Percentiles rank a stretch among this genome's conserved stretches.
Evolutionary conservation across 306 rosid species (phyloP).

Genomic region (Ochetophila trinervis): DNA sequence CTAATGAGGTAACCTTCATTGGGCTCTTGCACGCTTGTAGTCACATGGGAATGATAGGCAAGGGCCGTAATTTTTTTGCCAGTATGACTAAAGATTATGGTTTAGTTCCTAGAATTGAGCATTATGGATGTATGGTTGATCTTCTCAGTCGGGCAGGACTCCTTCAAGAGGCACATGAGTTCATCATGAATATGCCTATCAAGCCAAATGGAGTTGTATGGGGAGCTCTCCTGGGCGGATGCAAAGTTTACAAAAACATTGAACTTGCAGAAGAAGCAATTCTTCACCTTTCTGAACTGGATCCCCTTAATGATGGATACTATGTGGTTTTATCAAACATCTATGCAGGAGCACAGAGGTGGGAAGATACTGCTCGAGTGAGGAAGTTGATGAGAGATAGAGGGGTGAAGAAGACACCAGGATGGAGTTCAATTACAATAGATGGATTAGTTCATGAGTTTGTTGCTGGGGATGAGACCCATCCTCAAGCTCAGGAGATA

Average conservation of each 20-base stretch:
- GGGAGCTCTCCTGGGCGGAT: constrained; percentile 57
- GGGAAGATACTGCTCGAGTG: constrained; percentile 36
- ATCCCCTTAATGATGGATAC: constrained; percentile 49
- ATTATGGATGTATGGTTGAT: constrained; percentile 61
- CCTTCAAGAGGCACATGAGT: constrained; percentile 47
- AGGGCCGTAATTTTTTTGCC: constrained; percentile 41
- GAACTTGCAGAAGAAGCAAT: constrained; percentile 52
- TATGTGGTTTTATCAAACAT: constrained; percentile 42
- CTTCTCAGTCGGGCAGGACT: constrained; percentile 48
- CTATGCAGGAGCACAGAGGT: constrained; percentile 44
- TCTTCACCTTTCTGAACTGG: constrained; percentile 33
- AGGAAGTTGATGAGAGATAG: constrained; percentile 46
- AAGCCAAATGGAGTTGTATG: constrained; percentile 46
- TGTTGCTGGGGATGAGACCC: constrained; percentile 51
- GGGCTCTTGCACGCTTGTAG: constrained; percentile 61
- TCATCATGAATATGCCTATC: constrained; percentile 50
- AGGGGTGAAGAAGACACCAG: constrained; percentile 49
- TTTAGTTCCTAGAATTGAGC: constrained; percentile 48
- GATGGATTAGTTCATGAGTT: constrained; percentile 43
- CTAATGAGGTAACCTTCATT: constrained; percentile 45
- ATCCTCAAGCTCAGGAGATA: constrained; percentile 44
- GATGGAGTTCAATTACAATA: constrained; percentile 48
- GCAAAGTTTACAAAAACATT: constrained; percentile 50
- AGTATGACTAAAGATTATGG: constrained; percentile 46
- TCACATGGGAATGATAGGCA: constrained; percentile 49